Conservation (phyloP, 805 yeast species). For the Starmerella asiatica region DNA sequence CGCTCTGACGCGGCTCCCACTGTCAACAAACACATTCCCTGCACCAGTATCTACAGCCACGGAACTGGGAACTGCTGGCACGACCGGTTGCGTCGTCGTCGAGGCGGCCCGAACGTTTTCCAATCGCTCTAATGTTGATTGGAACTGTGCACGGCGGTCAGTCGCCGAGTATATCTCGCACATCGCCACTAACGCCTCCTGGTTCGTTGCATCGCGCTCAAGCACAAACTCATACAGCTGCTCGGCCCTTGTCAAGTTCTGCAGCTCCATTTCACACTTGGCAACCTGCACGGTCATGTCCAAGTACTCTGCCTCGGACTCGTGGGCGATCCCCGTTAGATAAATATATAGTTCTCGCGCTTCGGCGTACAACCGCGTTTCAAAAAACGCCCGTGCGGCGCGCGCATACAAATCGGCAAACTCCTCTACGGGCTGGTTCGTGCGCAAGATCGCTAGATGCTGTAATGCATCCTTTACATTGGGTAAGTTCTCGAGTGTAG, state of each 20-base stretch:
- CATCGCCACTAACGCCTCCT: constrained; percentile 61
- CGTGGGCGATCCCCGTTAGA: constrained; percentile 33
- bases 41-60: not conserved
- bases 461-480: constrained; percentile 54
- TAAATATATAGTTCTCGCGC: constrained; percentile 57
- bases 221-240: constrained; percentile 20
- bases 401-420: constrained; percentile 61
- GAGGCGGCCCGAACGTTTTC: constrained; percentile 7
- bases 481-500: constrained; percentile 20
- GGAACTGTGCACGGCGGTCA: constrained; percentile 24
- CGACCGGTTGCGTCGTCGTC: not conserved
- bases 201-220: constrained; percentile 31
- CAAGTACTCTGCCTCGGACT: constrained; percentile 20
- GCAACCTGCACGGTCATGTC: constrained; percentile 46
- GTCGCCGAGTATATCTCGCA: constrained; percentile 60
- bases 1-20: not conserved
- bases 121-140: constrained; percentile 9
- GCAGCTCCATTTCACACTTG: constrained; percentile 60
- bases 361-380: constrained; percentile 54
- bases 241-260: constrained; percentile 30
- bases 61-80: not conserved
- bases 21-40: constrained; percentile 11
- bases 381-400: constrained; percentile 63
- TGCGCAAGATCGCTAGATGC: constrained; percentile 51
- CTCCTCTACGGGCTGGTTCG: constrained; percentile 40